A percentile compares a stretch with the other conserved stretches of the same genome.
Conservation (phyloP, 2,329 filamentous ascomycete genomes). For the Domatiomyces catenatus region DNA sequence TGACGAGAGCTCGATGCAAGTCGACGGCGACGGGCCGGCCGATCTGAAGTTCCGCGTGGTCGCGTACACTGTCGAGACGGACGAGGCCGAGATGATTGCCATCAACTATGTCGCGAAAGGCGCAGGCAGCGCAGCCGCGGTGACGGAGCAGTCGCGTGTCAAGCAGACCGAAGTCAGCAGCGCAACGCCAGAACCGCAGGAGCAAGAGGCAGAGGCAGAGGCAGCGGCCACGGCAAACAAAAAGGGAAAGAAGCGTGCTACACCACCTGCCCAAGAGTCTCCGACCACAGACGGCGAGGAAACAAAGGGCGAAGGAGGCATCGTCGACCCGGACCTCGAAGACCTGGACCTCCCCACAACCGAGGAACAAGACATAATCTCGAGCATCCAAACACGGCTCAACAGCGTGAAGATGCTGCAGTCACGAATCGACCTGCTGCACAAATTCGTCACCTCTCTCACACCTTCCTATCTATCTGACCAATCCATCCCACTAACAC, state of each 20-base stretch:
- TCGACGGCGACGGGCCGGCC: constrained; percentile 40
- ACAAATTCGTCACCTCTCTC: constrained; percentile 60
- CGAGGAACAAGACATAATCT: constrained; percentile 51
- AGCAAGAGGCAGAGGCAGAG: not conserved
- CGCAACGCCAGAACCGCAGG: constrained; percentile 14
- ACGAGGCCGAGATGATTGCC: constrained; percentile 93
- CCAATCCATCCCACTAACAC: constrained; percentile 23
- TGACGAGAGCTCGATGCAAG: constrained; percentile 42
- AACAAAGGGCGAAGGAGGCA: constrained; percentile 3
- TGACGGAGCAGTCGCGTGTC: constrained; percentile 17
- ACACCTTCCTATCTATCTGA: constrained; percentile 47
- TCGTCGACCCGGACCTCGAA: too few species aligned
- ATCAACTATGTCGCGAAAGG: constrained; percentile 84
- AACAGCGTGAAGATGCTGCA: constrained; percentile 93
- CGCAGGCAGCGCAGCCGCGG: constrained; percentile 58
- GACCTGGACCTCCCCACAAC: constrained; percentile 28
- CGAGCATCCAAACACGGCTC: constrained; percentile 64
- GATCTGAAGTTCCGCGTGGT: constrained; percentile 67
- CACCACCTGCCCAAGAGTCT: constrained; percentile 11
- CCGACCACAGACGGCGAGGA: constrained; percentile 20
- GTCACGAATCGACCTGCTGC: constrained; percentile 55
- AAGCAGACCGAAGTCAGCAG: constrained; percentile 22
- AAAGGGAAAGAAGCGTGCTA: constrained; percentile 25
- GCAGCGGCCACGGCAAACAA: constrained; percentile 9
- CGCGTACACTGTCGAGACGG: constrained; percentile 77